Conservation (phyloP, 352 stramenopile species). For the Elongisporangium prolatum region DNA sequence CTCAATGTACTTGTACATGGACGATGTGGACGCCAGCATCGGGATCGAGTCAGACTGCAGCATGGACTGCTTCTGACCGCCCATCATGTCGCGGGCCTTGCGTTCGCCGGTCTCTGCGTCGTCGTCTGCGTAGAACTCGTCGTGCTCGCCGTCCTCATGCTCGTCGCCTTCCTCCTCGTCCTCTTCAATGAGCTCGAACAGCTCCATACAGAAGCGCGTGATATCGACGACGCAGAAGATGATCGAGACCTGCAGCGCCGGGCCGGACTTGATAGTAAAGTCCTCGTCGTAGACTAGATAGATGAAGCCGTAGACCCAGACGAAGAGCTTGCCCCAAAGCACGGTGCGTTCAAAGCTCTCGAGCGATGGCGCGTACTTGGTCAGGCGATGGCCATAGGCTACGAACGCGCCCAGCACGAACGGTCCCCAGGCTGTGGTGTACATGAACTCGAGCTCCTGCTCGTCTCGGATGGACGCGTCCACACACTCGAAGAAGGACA, state of each 20-base stretch:
- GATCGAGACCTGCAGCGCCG: slow-evolving; percentile 38
- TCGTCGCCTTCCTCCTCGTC: slow-evolving; percentile 42
- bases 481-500: slow-evolving; percentile 47
- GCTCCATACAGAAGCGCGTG: slow-evolving; percentile 56
- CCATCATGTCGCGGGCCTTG: not conserved
- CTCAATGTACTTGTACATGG: not conserved
- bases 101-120: not conserved
- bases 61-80: not conserved
- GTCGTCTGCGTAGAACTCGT: not conserved
- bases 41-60: not conserved
- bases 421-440: slow-evolving; percentile 45
- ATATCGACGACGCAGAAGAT: slow-evolving; percentile 53
- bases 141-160: not conserved
- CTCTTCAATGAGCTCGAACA: slow-evolving; percentile 42
- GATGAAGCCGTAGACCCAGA: slow-evolving; percentile 37
- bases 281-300: slow-evolving; percentile 44
- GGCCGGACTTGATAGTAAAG: slow-evolving; percentile 46
- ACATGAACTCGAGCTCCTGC: slow-evolving; percentile 47
- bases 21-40: not conserved
- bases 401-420: slow-evolving; percentile 27
- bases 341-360: slow-evolving; percentile 51
- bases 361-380: slow-evolving; percentile 23
- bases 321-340: slow-evolving; percentile 41
- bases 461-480: slow-evolving; percentile 25
- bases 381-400: slow-evolving; percentile 31